Evolutionary conservation across 164 flowering plant genomes (phyloP).

Genomic region (Annona cherimola): DNA sequence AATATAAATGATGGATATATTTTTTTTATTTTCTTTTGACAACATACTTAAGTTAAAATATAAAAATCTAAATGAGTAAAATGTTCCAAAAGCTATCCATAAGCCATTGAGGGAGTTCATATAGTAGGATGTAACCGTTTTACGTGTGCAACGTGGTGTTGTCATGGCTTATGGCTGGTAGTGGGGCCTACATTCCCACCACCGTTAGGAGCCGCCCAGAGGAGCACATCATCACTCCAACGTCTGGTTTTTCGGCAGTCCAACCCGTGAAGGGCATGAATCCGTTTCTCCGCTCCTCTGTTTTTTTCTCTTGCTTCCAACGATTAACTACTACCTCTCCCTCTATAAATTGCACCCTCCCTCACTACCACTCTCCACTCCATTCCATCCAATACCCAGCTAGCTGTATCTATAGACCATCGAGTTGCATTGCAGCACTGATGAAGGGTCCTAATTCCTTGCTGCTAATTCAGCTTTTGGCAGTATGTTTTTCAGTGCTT

Average conservation of each 20-base stretch:
- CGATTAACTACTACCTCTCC: constrained; percentile 31
- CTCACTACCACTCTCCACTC: constrained; percentile 1
- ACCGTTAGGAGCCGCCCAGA: not conserved
- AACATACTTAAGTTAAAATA: too few species aligned
- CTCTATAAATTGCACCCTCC: constrained; percentile 25
- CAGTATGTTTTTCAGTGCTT: constrained; percentile 15
- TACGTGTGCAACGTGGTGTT: too few species aligned
- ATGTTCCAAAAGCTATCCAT: too few species aligned
- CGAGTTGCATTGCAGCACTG: not conserved
- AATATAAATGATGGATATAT: too few species aligned
- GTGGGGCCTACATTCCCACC: not conserved
- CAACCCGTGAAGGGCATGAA: constrained; percentile 42
- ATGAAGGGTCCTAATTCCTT: constrained; percentile 16
- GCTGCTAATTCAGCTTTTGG: constrained; percentile 16
- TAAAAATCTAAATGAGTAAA: too few species aligned
- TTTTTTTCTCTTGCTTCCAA: constrained; percentile 11
- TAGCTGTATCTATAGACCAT: not conserved
- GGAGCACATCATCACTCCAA: not conserved
- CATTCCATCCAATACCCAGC: not conserved
- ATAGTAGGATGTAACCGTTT: too few species aligned
- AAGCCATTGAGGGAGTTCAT: too few species aligned
- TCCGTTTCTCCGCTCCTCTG: not conserved
- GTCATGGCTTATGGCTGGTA: not conserved
- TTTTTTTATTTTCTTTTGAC: too few species aligned
- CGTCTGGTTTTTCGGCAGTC: constrained; percentile 32